These are phyloP conservation scores for Chenopodium berlandieri DNA, from an alignment of 148 eudicot species.

Conservation along the genomic window DNA sequence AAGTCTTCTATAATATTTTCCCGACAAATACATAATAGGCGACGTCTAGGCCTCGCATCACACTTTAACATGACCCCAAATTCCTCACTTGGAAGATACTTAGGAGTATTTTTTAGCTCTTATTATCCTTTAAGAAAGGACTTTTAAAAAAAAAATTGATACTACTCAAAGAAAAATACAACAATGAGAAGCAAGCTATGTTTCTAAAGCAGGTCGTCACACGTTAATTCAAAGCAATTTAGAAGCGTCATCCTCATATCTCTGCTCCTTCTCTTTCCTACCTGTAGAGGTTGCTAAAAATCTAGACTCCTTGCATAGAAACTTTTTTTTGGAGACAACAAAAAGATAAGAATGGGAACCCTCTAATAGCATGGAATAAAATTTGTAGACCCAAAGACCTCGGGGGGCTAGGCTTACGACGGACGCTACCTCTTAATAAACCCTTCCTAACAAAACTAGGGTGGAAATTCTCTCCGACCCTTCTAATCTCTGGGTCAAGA, in stretches of 20 bases:
- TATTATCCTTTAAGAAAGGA: too few species aligned
- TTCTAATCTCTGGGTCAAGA: too few species aligned
- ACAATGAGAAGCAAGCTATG: too few species aligned
- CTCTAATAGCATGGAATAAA: not conserved
- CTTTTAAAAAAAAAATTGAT: too few species aligned
- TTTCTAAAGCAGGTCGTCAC: not conserved
- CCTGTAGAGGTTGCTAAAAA: too few species aligned
- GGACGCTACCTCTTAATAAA: not conserved
- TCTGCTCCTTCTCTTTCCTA: not conserved
- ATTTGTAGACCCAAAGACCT: not conserved
- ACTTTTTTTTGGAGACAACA: not conserved
- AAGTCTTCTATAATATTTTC: not conserved
- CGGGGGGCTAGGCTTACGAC: not conserved
- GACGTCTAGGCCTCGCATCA: not conserved
- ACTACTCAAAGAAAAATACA: too few species aligned
- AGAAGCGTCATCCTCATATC: not conserved
- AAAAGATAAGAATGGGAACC: not conserved
- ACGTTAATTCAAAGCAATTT: not conserved
- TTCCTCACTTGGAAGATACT: not conserved
- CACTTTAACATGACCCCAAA: not conserved
- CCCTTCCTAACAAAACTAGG: not conserved
- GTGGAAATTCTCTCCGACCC: too few species aligned
- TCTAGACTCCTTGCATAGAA: not conserved
- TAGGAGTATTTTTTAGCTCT: not conserved
- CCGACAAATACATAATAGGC: not conserved